phyloP scores from a whole-genome alignment of 169 alveolate genomes.

The Theileria annulata region DNA sequence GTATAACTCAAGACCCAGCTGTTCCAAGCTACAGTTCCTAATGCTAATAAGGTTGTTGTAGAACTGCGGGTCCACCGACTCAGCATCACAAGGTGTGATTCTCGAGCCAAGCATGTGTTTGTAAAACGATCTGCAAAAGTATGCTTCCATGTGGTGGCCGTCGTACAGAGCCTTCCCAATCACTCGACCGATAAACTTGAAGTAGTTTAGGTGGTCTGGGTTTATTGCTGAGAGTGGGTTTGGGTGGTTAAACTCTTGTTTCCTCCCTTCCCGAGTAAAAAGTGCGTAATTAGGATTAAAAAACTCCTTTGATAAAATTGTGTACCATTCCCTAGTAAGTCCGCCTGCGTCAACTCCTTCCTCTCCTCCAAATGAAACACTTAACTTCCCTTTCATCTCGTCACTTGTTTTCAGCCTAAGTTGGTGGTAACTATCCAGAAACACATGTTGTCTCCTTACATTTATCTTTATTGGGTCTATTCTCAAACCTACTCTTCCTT shows the following conservation, averaged over 20 bases:
- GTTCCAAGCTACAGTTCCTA: slow-evolving; percentile 89
- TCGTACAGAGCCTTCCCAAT: slow-evolving; percentile 98
- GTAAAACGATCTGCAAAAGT: slow-evolving; percentile 96
- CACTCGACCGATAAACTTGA: slow-evolving; percentile 97
- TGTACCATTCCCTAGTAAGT: slow-evolving; percentile 97
- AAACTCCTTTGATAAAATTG: slow-evolving; percentile 95
- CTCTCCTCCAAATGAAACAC: slow-evolving; percentile 94
- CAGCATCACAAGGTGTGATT: slow-evolving; percentile 95
- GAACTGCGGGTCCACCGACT: slow-evolving; percentile 96
- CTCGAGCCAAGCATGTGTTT: slow-evolving; percentile 96
- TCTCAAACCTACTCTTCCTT: slow-evolving; percentile 66
- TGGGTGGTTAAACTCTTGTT: slow-evolving; percentile 93
- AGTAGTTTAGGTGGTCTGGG: slow-evolving; percentile 94
- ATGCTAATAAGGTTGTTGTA: slow-evolving; percentile 93
- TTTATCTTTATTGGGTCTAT: slow-evolving; percentile 80
- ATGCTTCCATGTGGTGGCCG: slow-evolving; percentile 95
- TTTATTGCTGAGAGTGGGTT: slow-evolving; percentile 92
- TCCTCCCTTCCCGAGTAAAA: slow-evolving; percentile 87
- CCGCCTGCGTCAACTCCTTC: slow-evolving; percentile 99
- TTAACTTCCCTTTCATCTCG: slow-evolving; percentile 92
- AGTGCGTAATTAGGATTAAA: slow-evolving; percentile 97
- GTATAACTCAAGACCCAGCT: slow-evolving; percentile 84
- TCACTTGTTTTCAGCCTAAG: slow-evolving; percentile 87
- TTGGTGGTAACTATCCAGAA: slow-evolving; percentile 92
- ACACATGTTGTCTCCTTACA: slow-evolving; percentile 93